These are phyloP conservation scores for Xenosphaeropsis pyriputrescens DNA, from an alignment of 2,329 filamentous ascomycete genomes.

Conservation along the genomic window DNA sequence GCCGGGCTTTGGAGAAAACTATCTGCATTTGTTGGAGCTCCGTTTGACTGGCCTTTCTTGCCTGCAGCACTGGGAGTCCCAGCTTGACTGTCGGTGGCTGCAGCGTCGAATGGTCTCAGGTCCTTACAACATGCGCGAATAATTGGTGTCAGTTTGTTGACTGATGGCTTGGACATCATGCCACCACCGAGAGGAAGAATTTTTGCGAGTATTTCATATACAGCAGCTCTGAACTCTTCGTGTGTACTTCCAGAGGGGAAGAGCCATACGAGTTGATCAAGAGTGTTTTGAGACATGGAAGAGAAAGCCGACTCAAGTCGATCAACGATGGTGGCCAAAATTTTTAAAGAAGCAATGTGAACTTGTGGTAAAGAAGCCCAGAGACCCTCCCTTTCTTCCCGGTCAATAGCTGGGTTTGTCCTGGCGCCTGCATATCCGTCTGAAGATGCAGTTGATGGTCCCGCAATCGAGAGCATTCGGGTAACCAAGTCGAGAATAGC, in stretches of 20 bases:
- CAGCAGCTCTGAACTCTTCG: slow-evolving; percentile 38
- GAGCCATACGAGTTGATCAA: slow-evolving; percentile 60
- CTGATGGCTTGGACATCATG: slow-evolving; percentile 48
- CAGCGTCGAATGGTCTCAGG: slow-evolving; percentile 34
- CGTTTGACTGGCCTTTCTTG: neutral
- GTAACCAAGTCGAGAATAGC: slow-evolving; percentile 53
- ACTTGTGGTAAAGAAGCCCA: slow-evolving; percentile 61
- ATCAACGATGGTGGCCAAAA: slow-evolving; percentile 41
- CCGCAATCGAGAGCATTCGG: slow-evolving; percentile 53
- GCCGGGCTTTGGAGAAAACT: slow-evolving; percentile 1
- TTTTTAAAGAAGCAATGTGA: slow-evolving; percentile 53
- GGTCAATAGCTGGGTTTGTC: slow-evolving; percentile 56
- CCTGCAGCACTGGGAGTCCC: neutral
- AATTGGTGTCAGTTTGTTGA: slow-evolving; percentile 45
- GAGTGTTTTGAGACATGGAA: slow-evolving; percentile 44
- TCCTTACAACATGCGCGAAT: slow-evolving; percentile 62
- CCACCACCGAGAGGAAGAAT: slow-evolving; percentile 49
- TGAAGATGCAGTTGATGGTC: slow-evolving; percentile 18
- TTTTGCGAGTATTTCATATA: slow-evolving; percentile 42
- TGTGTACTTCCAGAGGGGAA: slow-evolving; percentile 43
- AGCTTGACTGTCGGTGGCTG: slow-evolving; percentile 16
- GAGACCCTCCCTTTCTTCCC: slow-evolving; percentile 70
- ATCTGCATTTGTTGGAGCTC: neutral
- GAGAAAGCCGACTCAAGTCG: slow-evolving; percentile 42
- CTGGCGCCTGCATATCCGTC: slow-evolving; percentile 28